phyloP scores from a whole-genome alignment of 148 eudicot genomes.

The Vaccinium vitisidaea region DNA sequence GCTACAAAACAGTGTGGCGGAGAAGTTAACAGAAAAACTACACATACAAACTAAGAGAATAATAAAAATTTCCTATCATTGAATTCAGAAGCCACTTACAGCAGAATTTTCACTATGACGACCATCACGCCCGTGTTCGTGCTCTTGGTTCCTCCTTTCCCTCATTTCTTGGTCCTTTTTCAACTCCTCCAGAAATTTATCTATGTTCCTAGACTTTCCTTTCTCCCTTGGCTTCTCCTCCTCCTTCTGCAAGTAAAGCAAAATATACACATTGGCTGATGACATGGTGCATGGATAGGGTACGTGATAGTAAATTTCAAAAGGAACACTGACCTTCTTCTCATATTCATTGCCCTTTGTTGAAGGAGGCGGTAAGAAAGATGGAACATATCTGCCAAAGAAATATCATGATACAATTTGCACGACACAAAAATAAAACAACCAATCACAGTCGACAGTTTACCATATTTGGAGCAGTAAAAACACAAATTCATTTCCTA shows the following conservation, averaged over 20 bases:
- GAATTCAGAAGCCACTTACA: slow-evolving; percentile 41
- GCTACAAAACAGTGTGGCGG: not conserved
- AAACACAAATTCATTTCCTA: not conserved
- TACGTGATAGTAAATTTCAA: slow-evolving; percentile 15
- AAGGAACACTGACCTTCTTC: slow-evolving; percentile 56
- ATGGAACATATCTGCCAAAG: slow-evolving; percentile 92
- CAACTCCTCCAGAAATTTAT: slow-evolving; percentile 95
- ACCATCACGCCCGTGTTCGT: slow-evolving; percentile 74
- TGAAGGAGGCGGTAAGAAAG: slow-evolving; percentile 94
- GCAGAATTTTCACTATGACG: slow-evolving; percentile 59
- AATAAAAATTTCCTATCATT: not conserved
- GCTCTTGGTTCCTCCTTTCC: slow-evolving; percentile 86
- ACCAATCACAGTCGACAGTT: not conserved
- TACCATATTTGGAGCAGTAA: not conserved
- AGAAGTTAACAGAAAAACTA: not conserved
- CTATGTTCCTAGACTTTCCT: slow-evolving; percentile 87
- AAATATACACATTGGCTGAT: not conserved
- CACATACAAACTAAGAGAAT: not conserved
- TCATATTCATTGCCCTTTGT: slow-evolving; percentile 79
- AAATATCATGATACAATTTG: slow-evolving; percentile 29
- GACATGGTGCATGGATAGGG: not conserved
- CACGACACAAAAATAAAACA: slow-evolving; percentile 8
- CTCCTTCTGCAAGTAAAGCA: slow-evolving; percentile 40
- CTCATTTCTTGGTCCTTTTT: slow-evolving; percentile 94
- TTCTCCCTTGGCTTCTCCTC: slow-evolving; percentile 91